Conservation (phyloP, 2,329 filamentous ascomycete genomes). For the Ceratocystis harringtonii region DNA sequence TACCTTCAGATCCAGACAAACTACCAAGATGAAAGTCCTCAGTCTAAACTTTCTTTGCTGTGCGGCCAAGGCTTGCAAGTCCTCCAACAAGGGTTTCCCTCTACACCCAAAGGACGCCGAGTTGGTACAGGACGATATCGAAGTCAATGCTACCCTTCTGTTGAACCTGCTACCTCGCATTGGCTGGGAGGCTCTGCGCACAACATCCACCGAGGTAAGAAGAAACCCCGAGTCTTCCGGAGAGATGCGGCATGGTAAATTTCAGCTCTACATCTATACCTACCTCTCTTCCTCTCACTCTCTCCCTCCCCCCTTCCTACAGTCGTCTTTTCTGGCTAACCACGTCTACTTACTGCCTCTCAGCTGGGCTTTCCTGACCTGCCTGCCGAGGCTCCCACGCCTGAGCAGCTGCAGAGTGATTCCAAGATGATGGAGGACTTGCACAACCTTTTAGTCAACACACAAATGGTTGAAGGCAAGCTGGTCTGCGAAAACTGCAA, state of each 20-base stretch:
- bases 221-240: too few relatives aligned
- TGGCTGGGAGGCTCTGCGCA: constrained; percentile 71
- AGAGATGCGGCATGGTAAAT: too few relatives aligned
- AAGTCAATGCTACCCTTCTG: constrained; percentile 67
- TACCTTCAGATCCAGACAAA: not conserved
- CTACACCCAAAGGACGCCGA: constrained; percentile 87
- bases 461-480: constrained; percentile 75
- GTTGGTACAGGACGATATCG: constrained; percentile 69
- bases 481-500: constrained; percentile 82
- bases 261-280: too few relatives aligned
- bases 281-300: constrained; percentile 6
- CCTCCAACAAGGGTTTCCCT: constrained; percentile 63
- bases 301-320: not conserved
- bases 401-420: constrained; percentile 46
- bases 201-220: constrained; percentile 60
- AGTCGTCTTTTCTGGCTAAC: not conserved
- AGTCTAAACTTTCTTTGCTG: constrained; percentile 95
- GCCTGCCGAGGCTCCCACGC: constrained; percentile 47
- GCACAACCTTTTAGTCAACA: constrained; percentile 74
- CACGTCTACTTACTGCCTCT: not conserved
- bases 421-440: constrained; percentile 61
- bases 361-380: constrained; percentile 68
- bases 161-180: constrained; percentile 73
- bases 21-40: constrained; percentile 65
- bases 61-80: constrained; percentile 89